Conservation (phyloP, 2,329 filamentous ascomycete genomes). For the Chrysoporthe austroafricana region DNA sequence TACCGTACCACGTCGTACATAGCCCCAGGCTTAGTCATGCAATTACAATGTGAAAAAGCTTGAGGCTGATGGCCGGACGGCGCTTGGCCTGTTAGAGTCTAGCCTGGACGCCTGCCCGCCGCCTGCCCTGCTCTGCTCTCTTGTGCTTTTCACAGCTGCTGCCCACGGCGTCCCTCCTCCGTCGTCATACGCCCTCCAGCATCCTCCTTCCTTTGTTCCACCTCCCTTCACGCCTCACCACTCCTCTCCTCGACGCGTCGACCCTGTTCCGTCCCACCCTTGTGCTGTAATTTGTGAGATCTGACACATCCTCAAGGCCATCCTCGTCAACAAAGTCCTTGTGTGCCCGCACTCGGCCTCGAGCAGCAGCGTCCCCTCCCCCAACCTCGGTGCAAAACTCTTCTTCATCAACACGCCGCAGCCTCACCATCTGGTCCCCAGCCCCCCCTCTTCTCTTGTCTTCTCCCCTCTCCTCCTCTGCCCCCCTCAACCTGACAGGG, state of each 20-base stretch:
- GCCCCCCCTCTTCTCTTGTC: background rate
- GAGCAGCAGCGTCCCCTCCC: conserved; percentile 21
- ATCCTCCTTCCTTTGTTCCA: background rate
- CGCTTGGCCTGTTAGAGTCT: conserved; percentile 4
- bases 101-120: conserved; percentile 8
- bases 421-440: background rate
- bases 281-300: background rate
- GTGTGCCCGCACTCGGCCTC: background rate
- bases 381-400: conserved; percentile 25
- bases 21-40: conserved; percentile 9
- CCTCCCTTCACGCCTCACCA: background rate
- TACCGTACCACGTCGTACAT: too few relatives aligned
- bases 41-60: too few relatives aligned
- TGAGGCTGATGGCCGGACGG: conserved; percentile 4
- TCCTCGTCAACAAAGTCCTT: conserved; percentile 3
- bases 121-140: background rate
- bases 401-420: background rate
- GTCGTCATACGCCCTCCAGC: conserved; percentile 1
- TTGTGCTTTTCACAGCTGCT: conserved; percentile 7
- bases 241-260: background rate
- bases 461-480: background rate
- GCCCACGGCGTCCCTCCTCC: background rate
- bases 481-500: background rate
- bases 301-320: background rate
- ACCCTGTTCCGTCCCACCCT: background rate